Evolutionary conservation across 306 rosid genomes (phyloP).

Genomic region (Malus domestica): DNA sequence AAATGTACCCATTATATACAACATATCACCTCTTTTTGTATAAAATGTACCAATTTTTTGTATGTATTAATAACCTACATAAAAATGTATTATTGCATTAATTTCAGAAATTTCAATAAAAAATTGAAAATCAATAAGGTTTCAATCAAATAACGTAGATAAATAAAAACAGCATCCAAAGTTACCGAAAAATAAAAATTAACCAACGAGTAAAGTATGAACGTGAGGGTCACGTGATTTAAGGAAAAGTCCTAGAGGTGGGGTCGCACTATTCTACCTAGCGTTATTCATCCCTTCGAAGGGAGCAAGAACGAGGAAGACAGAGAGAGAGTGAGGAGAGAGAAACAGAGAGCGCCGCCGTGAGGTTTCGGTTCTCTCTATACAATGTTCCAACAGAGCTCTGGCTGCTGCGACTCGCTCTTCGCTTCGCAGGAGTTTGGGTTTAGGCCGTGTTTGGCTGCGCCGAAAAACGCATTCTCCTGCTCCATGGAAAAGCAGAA

Average conservation of each 20-base stretch:
- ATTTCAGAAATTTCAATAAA: no score
- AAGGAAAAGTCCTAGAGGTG: not conserved
- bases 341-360: not conserved
- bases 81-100: no score
- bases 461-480: not conserved
- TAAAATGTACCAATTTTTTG: no score
- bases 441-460: conserved; percentile 1
- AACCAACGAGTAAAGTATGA: no score
- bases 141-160: no score
- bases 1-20: no score
- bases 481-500: conserved; percentile 6
- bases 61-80: no score
- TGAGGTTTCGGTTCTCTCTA: not conserved
- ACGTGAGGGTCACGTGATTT: no score
- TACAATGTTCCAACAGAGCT: conserved; percentile 14
- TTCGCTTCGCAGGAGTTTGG: not conserved
- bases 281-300: not conserved
- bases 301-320: not conserved
- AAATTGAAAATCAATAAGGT: no score
- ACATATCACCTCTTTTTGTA: no score
- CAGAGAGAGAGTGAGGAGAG: not conserved
- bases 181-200: no score
- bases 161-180: no score
- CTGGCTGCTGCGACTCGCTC: conserved; percentile 8
- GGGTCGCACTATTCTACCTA: not conserved